These are phyloP conservation scores for Lentinula sp. DNA, from an alignment of 768 basidiomycete species.

Conservation along the genomic window DNA sequence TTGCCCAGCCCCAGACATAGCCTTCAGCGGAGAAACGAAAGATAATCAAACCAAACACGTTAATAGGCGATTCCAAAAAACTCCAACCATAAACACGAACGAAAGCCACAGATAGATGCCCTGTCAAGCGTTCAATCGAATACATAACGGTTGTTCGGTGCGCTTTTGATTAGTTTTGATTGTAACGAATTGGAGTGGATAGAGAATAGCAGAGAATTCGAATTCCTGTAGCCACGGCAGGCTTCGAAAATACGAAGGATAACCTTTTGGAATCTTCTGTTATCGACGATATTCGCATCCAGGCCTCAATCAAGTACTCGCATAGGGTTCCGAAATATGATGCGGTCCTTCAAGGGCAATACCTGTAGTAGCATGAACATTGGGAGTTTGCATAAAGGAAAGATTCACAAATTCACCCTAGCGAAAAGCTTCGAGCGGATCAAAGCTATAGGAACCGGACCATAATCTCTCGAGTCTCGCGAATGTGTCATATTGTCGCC, in stretches of 20 bases:
- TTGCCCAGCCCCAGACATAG: too few relatives aligned
- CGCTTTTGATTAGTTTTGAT: too few relatives aligned
- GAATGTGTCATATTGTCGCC: slow-evolving; percentile 86
- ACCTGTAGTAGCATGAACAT: slow-evolving; percentile 22
- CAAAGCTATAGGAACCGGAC: slow-evolving; percentile 80
- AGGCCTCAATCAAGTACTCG: not conserved
- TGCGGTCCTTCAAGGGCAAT: slow-evolving; percentile 33
- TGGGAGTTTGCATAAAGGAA: not conserved
- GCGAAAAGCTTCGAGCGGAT: slow-evolving; percentile 64
- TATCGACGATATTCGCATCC: not conserved
- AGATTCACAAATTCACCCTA: slow-evolving; percentile 38
- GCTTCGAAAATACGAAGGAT: not conserved
- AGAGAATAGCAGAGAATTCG: too few relatives aligned
- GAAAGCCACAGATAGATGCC: too few relatives aligned
- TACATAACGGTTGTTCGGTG: too few relatives aligned
- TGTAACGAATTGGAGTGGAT: too few relatives aligned
- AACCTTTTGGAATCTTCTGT: not conserved
- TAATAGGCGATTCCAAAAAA: too few relatives aligned
- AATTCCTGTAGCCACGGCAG: not conserved
- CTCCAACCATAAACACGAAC: too few relatives aligned
- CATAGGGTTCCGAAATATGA: slow-evolving; percentile 36
- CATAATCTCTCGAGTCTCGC: slow-evolving; percentile 88
- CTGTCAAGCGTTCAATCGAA: too few relatives aligned
- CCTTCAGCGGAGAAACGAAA: too few relatives aligned
- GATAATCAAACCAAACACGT: too few relatives aligned